Base-by-base conservation (phyloP, 2,329 filamentous ascomycete species). In the Scortechinia acanthostroma region DNA sequence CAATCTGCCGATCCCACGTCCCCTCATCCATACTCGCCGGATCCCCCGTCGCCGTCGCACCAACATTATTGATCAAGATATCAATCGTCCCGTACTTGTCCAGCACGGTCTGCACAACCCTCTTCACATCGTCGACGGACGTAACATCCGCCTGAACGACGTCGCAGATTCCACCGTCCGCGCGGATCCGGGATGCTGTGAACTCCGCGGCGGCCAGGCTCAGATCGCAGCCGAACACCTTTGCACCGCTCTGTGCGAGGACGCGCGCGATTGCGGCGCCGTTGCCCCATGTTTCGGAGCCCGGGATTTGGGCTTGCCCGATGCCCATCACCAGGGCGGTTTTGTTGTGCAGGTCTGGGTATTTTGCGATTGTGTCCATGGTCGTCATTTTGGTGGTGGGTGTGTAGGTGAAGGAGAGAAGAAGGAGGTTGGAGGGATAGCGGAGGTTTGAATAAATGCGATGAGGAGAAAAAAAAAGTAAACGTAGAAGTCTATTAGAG, bases 51-150 rank as follows among this genome's bases (percentile, higher is more conserved):
- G 80, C 74, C 1, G 70, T 74, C 44, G 69, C 69, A 2, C 78
- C 79, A 2, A 81, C 77, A 44, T 81, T 81, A 50, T 79, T 80
- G 15, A 83, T 55, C 0, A 83, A 59, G 19, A 83, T 74, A 49
- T 83, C 78, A 45, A 81, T 73, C 4, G 72, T 66, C 5, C 75
- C 74, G 48, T 79, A 69, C 30, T 69, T 70, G 0, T 61, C 54
- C 16, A 77, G 52, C 40, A 75, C 79, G 0, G 68, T 65, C 23
- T 74, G 67, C 3, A 82, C 68, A 0, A 80, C 65, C 0, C 56
- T 55, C 49, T 75, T 71, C 53, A 80, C 75, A 15, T 73, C 72
- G 0, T 58, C 53, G 0, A 70, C 66, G 4, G 70, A 68, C 0
- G 76, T 80, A 2, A 77, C 76, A 51, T 82, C 62, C 14, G 64